phyloP scores from a whole-genome alignment of 2,329 filamentous ascomycete genomes.

The Phialocephala subalpina region DNA sequence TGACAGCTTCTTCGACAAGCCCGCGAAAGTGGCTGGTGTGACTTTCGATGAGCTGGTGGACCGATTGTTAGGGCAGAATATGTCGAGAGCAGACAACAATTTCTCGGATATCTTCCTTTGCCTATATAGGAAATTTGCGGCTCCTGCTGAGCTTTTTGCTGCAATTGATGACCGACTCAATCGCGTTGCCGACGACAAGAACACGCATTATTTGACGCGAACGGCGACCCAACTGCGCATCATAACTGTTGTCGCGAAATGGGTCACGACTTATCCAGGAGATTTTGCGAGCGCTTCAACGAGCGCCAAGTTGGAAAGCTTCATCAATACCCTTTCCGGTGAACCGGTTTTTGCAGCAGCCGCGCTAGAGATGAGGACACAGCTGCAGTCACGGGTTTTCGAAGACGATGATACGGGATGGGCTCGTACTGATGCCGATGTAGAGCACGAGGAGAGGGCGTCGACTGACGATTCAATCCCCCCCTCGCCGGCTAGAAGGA shows the following conservation, averaged over 20 bases:
- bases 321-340: conserved; percentile 76
- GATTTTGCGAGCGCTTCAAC: conserved; percentile 87
- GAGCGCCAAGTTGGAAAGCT: conserved; percentile 74
- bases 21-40: conserved; percentile 60
- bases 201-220: conserved; percentile 75
- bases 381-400: conserved; percentile 73
- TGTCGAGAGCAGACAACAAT: conserved; percentile 88
- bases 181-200: conserved; percentile 69
- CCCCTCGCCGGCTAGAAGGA: conserved; percentile 32
- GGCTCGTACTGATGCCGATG: conserved; percentile 80
- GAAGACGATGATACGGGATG: conserved; percentile 94
- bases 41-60: conserved; percentile 81
- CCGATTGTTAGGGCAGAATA: conserved; percentile 81
- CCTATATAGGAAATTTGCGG: conserved; percentile 91
- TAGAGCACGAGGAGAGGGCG: conserved; percentile 38
- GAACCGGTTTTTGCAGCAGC: conserved; percentile 86
- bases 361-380: conserved; percentile 83
- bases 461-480: conserved; percentile 31
- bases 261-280: conserved; percentile 89
- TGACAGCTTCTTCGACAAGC: conserved; percentile 64
- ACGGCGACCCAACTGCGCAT: conserved; percentile 85
- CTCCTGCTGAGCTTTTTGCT: conserved; percentile 79
- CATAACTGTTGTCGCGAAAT: conserved; percentile 84
- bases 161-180: conserved; percentile 83
- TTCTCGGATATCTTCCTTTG: conserved; percentile 91